phyloP scores from a whole-genome alignment of 2,329 filamentous ascomycete species.

The Diaporthe caulivora region DNA sequence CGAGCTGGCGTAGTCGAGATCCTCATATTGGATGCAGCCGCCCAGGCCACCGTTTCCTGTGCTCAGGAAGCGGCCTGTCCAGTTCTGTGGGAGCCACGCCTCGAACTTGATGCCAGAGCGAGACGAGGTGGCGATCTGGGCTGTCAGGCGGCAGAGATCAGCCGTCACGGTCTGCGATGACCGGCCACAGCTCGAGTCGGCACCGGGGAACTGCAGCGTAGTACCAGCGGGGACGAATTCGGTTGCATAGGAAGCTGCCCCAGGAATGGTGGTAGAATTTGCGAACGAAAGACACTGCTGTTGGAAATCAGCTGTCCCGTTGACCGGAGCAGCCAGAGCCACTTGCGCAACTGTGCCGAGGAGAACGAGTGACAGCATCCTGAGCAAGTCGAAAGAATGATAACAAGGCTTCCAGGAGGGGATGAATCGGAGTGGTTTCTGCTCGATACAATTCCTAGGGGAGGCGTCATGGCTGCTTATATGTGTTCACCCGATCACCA shows the following conservation, averaged over 20 bases:
- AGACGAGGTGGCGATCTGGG: slow-evolving; percentile 47
- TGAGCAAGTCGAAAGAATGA: not conserved
- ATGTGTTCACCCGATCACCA: not conserved
- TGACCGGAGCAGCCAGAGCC: slow-evolving; percentile 5
- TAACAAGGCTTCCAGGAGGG: not conserved
- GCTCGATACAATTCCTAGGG: no score
- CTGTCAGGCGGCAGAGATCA: slow-evolving; percentile 47
- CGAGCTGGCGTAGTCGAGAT: slow-evolving; percentile 55
- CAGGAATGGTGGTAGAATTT: slow-evolving; percentile 42
- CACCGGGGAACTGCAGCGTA: slow-evolving; percentile 51
- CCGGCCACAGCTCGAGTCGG: slow-evolving; percentile 52
- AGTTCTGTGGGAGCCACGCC: slow-evolving; percentile 61
- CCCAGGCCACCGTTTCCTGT: slow-evolving; percentile 62
- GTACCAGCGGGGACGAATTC: slow-evolving; percentile 54
- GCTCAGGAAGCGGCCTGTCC: slow-evolving; percentile 59
- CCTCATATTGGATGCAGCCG: slow-evolving; percentile 60
- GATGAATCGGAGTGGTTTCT: not conserved
- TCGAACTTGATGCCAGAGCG: slow-evolving; percentile 59
- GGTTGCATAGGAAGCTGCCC: slow-evolving; percentile 51
- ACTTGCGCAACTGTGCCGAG: not conserved
- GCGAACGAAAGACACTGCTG: slow-evolving; percentile 13
- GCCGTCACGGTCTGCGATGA: slow-evolving; percentile 41
- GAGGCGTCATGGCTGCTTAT: not conserved
- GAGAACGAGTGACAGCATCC: slow-evolving; percentile 8
- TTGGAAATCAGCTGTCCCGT: not conserved